Evolutionary conservation across 2,329 filamentous ascomycete species (phyloP), one percentile per base, ranked within the genome.

Genomic region (Fusarium chaquense): DNA sequence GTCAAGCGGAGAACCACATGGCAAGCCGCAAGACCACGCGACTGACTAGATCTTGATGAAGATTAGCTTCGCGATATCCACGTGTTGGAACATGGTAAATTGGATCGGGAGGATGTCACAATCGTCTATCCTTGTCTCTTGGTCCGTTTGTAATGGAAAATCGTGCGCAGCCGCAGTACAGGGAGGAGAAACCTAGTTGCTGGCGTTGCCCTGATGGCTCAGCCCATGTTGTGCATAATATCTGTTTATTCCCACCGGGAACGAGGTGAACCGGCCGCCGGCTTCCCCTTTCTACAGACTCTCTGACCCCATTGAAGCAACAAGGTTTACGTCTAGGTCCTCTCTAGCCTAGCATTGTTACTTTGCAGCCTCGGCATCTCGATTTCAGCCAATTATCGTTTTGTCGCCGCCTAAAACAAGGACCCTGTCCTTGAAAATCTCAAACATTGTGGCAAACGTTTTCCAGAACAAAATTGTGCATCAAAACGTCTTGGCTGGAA

Each of bases 1-100:
- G 24, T 56, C 24, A 47, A 65, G 62, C 61, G 62, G 62, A 65
- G 61, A 65, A 54, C 62, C 62, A 65, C 62, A 65, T 65, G 62
- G 62, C 61, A 44, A 65, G 54, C 62, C 61, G 62, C 32, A 32
- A 15, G 36, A 20, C 62, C 62, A 65, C 55, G 62, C 53, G 62
- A 65, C 61, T 54, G 20, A 53, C 61, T 65, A 65, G 62, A 65
- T 61, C 62, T 61, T 60, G 61, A 45, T 65, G 18, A 10, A 65
- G 62, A 43, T 61, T 65, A 65, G 62, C 32, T 61, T n/a, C 18
- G 24, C 38, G 15, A 38, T 28, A 61, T 43, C 46, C 61, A 65
- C 61, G 62, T 65, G 62, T 36, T 41, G 50, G 6, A 16, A 18
- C 32, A 59, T 38, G 40, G 56, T 58, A 43, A 44, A 58, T 53